phyloP scores from a whole-genome alignment of 495 filamentous ascomycete genomes.

The Chaetomium cochliodes region DNA sequence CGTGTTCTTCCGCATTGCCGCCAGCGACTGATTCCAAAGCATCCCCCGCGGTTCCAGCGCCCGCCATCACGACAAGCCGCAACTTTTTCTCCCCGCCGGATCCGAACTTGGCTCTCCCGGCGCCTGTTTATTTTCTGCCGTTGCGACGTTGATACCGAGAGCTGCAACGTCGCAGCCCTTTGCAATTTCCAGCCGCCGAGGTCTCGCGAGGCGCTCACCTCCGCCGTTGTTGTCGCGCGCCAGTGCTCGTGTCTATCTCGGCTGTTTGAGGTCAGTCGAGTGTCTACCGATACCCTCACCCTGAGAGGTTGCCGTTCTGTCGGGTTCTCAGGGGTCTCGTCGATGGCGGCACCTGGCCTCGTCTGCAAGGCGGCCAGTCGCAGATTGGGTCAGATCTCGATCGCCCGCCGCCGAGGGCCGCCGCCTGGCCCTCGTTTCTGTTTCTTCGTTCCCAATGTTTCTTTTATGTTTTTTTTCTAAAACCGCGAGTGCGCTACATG shows the following conservation, averaged over 20 bases:
- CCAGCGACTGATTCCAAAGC: slow-evolving; percentile 11
- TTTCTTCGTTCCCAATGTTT: not conserved
- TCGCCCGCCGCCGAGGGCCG: slow-evolving; percentile 16
- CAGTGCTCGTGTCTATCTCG: slow-evolving; percentile 9
- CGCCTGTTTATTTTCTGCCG: not conserved
- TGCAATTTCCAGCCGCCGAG: slow-evolving; percentile 27
- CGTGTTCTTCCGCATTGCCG: slow-evolving; percentile 21
- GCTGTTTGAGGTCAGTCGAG: not conserved
- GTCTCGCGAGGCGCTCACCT: slow-evolving; percentile 15
- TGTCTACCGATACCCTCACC: slow-evolving; percentile 20
- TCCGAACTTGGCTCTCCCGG: not conserved
- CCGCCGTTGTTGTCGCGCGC: slow-evolving; percentile 30
- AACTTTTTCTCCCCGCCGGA: not conserved
- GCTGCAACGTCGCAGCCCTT: slow-evolving; percentile 25
- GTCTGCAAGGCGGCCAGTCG: slow-evolving; percentile 27
- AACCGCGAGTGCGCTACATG: not conserved
- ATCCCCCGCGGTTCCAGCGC: slow-evolving; percentile 14
- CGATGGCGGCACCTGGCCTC: slow-evolving; percentile 19
- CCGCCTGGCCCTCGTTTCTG: not conserved
- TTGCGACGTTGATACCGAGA: slow-evolving; percentile 22
- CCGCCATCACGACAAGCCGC: not conserved
- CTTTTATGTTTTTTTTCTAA: not conserved
- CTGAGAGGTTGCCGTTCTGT: slow-evolving; percentile 30
- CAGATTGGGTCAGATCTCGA: slow-evolving; percentile 26
- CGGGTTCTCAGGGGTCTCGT: slow-evolving; percentile 23